phyloP scores from a whole-genome alignment of 2,329 filamentous ascomycete genomes.

The Massarina eburnea region DNA sequence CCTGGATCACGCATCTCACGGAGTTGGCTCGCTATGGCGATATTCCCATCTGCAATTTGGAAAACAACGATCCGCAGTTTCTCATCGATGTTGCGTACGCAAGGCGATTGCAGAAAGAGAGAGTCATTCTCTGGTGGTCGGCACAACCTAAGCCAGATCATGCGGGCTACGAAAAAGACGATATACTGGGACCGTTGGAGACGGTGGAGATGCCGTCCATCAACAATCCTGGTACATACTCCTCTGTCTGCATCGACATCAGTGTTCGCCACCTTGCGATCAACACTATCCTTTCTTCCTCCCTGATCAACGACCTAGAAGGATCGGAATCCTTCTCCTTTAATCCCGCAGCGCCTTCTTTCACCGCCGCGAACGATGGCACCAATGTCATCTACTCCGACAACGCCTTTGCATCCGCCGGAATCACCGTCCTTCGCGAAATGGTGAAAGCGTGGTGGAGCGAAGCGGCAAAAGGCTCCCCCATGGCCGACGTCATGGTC shows the following conservation, averaged over 20 bases:
- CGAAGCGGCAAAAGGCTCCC: constrained; percentile 85
- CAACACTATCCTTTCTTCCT: constrained; percentile 96
- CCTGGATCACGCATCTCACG: constrained; percentile 87
- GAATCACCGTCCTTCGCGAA: constrained; percentile 86
- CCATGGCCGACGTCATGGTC: constrained; percentile 96
- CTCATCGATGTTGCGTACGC: constrained; percentile 96
- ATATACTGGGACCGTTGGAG: constrained; percentile 80
- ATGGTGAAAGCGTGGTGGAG: constrained; percentile 99
- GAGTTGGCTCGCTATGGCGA: constrained; percentile 90
- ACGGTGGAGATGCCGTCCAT: constrained; percentile 87
- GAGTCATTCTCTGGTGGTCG: constrained; percentile 98
- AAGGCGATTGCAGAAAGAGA: constrained; percentile 82
- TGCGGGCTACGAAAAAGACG: constrained; percentile 91
- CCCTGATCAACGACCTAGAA: constrained; percentile 94
- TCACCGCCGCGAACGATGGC: constrained; percentile 63
- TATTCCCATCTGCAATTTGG: constrained; percentile 91
- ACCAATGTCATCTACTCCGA: constrained; percentile 77
- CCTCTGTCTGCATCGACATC: constrained; percentile 93
- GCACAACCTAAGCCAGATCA: constrained; percentile 84
- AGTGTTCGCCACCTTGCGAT: constrained; percentile 93
- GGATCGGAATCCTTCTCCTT: constrained; percentile 84
- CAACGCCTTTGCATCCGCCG: constrained; percentile 88
- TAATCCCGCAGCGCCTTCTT: constrained; percentile 69
- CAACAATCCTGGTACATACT: constrained; percentile 91
- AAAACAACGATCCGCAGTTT: constrained; percentile 90